Evolutionary conservation across 768 basidiomycete genomes (phyloP), one percentile per base, ranked within the genome.

Genomic region (Mycena latifolia): DNA sequence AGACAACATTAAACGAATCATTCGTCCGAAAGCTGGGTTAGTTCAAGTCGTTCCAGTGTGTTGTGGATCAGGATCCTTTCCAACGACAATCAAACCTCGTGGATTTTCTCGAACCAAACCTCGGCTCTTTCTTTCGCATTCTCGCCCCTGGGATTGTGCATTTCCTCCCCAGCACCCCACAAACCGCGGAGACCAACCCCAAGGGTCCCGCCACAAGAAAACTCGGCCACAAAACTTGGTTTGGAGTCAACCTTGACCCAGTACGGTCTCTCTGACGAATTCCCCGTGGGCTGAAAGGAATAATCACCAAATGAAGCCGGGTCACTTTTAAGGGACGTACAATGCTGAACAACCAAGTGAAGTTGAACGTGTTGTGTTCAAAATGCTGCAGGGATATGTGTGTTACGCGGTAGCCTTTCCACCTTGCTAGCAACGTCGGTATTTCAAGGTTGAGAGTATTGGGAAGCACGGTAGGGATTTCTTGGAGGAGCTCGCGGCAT

Each of bases 151-250:
- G 57, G 67, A 10, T 22, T 33, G 14, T 47, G 27, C 6, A 71
- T 61, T 8, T 51, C 61, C 9, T 7, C 51, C 12, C 67, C 69
- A n/a, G 70, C 71, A 15, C 69, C 69, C 72, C 70, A 74, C 8
- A 72, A 12, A 25, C 70, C 63, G 10, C 28, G 48, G n/a, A 64
- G 15, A 28, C 65, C 64, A 57, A 63, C 48, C 22, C 65, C 62
- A 24, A 51, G 33, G 33, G 15, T 31, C 5, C 55, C 45, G 18
- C 47, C 45, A 2, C 18, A 17, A n/a, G 45, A 27, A 31, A 57
- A 57, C 43, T 57, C 55, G 4, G 55, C 45, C 1, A 47, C 28
- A 4, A 57, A 9, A 47, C 9, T 57, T 6, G 55, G 55, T 14
- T 57, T 45, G 1, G 29, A 5, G 2, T 22, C 18, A 6, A 15